Evolutionary conservation across 2,329 filamentous ascomycete genomes (phyloP).

Genomic region (Aspergillus sp.): DNA sequence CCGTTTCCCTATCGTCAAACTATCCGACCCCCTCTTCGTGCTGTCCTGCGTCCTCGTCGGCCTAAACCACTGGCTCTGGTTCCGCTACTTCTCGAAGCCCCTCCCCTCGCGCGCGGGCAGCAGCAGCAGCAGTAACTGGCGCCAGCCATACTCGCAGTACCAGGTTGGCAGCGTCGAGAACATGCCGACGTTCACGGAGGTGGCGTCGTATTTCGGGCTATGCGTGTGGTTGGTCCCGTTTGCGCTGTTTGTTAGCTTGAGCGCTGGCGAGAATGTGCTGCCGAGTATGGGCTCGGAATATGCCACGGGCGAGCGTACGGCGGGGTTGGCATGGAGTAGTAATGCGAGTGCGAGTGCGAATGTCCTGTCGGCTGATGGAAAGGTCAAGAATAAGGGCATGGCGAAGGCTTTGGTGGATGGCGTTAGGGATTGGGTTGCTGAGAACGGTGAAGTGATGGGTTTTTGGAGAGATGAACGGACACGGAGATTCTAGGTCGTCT

Average conservation of each 20-base stretch:
- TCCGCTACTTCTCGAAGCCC: constrained; percentile 75
- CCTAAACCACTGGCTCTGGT: constrained; percentile 91
- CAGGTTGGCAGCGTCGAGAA: constrained; percentile 34
- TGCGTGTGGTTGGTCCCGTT: constrained; percentile 97
- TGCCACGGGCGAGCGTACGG: constrained; percentile 45
- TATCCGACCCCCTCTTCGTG: constrained; percentile 80
- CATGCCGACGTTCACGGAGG: constrained; percentile 80
- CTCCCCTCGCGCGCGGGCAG: constrained; percentile 27
- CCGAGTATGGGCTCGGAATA: constrained; percentile 82
- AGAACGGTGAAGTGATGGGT: constrained; percentile 56
- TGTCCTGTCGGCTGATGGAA: constrained; percentile 24
- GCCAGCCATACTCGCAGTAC: constrained; percentile 21
- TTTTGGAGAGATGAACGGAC: constrained; percentile 53
- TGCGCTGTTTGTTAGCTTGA: constrained; percentile 85
- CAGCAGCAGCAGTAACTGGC: constrained; percentile 21
- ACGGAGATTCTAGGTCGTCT: constrained; percentile 33
- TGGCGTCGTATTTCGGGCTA: constrained; percentile 90
- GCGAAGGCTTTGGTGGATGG: constrained; percentile 56
- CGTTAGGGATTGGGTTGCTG: constrained; percentile 52
- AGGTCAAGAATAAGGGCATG: constrained; percentile 49
- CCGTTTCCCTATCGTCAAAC: constrained; percentile 66
- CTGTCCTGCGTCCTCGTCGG: constrained; percentile 77
- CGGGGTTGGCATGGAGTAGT: constrained; percentile 16
- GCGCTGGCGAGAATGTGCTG: constrained; percentile 87
- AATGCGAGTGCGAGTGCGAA: not conserved